Percentiles rank a stretch among this genome's conserved stretches.
phyloP scores from a whole-genome alignment of 192 early-diverging fungal species.

The Cetraspora pellucida region DNA sequence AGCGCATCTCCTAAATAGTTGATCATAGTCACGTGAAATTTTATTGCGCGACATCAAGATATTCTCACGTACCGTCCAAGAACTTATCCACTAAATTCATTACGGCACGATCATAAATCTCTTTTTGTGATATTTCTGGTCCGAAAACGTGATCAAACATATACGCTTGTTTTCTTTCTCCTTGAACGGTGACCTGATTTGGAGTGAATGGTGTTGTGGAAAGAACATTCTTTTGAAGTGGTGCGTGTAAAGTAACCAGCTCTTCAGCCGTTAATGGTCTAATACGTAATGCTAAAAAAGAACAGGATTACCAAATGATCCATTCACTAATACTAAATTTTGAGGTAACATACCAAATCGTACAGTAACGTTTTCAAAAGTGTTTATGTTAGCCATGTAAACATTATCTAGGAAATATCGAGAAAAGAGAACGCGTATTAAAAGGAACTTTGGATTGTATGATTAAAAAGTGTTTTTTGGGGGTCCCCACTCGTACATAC shows the following conservation, averaged over 20 bases:
- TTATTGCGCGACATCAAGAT: not conserved
- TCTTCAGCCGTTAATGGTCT: not conserved
- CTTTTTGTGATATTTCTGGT: slow-evolving; percentile 54
- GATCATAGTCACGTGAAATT: slow-evolving; percentile 4
- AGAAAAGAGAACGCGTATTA: too few species aligned
- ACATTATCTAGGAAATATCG: too few species aligned
- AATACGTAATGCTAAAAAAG: slow-evolving; percentile 3
- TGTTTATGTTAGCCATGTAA: not conserved
- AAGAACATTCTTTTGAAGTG: not conserved
- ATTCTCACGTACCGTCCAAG: slow-evolving; percentile 46
- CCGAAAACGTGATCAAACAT: slow-evolving; percentile 73
- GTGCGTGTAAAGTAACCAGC: not conserved
- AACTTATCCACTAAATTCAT: slow-evolving; percentile 49
- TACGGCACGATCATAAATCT: slow-evolving; percentile 57
- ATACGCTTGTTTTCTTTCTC: slow-evolving; percentile 41
- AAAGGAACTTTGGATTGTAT: too few species aligned
- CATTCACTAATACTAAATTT: not conserved
- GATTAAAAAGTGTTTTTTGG: too few species aligned
- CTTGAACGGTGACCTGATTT: slow-evolving; percentile 14
- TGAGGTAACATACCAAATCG: not conserved
- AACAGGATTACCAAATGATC: not conserved
- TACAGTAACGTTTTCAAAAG: not conserved
- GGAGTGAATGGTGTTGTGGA: not conserved
- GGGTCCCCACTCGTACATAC: too few species aligned
- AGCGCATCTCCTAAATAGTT: not conserved